Percentiles rank a stretch among this genome's conserved stretches.
phyloP scores from a whole-genome alignment of 2,329 filamentous ascomycete genomes.

The Alternaria infectoria region DNA sequence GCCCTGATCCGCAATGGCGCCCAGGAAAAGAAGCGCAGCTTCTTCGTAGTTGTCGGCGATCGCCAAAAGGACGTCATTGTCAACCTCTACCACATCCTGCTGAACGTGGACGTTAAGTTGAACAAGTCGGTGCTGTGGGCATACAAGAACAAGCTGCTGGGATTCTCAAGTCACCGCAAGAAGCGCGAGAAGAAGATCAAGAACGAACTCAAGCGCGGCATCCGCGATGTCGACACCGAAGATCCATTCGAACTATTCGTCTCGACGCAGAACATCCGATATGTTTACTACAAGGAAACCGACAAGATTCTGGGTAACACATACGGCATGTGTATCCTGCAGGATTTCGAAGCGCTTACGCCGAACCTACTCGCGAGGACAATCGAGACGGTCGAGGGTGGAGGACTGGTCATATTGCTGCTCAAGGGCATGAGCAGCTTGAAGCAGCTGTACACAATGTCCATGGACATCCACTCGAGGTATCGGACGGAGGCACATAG shows the following conservation, averaged over 20 bases:
- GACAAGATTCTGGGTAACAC: slow-evolving; percentile 98
- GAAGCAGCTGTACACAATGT: slow-evolving; percentile 95
- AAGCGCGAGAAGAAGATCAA: slow-evolving; percentile 99
- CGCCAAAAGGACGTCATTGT: slow-evolving; percentile 96
- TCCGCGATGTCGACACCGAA: slow-evolving; percentile 87
- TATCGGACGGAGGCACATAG: slow-evolving; percentile 96
- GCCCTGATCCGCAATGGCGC: slow-evolving; percentile 51
- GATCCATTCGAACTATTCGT: slow-evolving; percentile 98
- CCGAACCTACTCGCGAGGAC: slow-evolving; percentile 95
- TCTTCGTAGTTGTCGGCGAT: slow-evolving; percentile 96
- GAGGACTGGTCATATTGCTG: slow-evolving; percentile 86
- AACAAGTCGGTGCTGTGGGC: slow-evolving; percentile 98
- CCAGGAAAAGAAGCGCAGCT: slow-evolving; percentile 92
- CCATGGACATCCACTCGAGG: slow-evolving; percentile 96
- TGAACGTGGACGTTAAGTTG: slow-evolving; percentile 86
- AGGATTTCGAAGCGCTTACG: slow-evolving; percentile 97
- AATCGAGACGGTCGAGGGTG: slow-evolving; percentile 96
- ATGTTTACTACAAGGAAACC: slow-evolving; percentile 99
- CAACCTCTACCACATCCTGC: slow-evolving; percentile 91
- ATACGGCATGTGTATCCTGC: slow-evolving; percentile 96
- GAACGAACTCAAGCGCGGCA: slow-evolving; percentile 94
- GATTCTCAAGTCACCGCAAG: slow-evolving; percentile 92
- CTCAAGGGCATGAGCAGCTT: slow-evolving; percentile 96
- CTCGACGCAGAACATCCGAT: slow-evolving; percentile 94
- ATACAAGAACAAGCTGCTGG: slow-evolving; percentile 96